Conservation (phyloP, 805 yeast species). For the Hanseniaspora thailandica region DNA sequence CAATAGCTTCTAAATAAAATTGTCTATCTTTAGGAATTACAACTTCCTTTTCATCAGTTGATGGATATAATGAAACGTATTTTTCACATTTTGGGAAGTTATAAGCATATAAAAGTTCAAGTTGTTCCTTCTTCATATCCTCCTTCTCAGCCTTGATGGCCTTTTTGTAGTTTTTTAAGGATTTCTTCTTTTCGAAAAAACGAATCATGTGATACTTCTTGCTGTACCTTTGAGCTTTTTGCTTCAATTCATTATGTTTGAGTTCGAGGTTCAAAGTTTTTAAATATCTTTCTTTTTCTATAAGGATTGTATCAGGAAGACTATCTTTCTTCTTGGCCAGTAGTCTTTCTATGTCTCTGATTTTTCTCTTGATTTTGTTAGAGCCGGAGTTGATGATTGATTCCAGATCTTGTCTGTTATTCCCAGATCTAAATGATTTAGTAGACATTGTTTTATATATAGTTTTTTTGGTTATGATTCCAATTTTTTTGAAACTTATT, state of each 20-base stretch:
- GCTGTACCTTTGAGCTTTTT: slow-evolving; percentile 41
- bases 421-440: slow-evolving; percentile 14
- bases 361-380: slow-evolving; percentile 64
- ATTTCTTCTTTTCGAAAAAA: slow-evolving; percentile 83
- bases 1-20: slow-evolving; percentile 43
- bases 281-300: slow-evolving; percentile 66
- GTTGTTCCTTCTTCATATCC: slow-evolving; percentile 39
- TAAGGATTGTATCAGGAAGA: slow-evolving; percentile 51
- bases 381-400: slow-evolving; percentile 31
- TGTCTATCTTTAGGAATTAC: slow-evolving; percentile 30
- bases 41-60: slow-evolving; percentile 23
- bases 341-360: slow-evolving; percentile 73
- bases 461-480: neutral
- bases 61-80: slow-evolving; percentile 68
- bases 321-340: slow-evolving; percentile 42
- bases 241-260: slow-evolving; percentile 34
- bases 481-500: neutral
- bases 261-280: slow-evolving; percentile 53
- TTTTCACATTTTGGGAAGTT: slow-evolving; percentile 70
- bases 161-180: slow-evolving; percentile 53
- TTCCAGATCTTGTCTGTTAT: slow-evolving; percentile 28
- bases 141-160: slow-evolving; percentile 23
- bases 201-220: slow-evolving; percentile 85
- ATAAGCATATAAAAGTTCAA: slow-evolving; percentile 63
- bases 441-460: neutral